Evolutionary conservation across 768 basidiomycete species (phyloP), one percentile per base, ranked within the genome.

Genomic region (Pulveroboletus ravenelii): DNA sequence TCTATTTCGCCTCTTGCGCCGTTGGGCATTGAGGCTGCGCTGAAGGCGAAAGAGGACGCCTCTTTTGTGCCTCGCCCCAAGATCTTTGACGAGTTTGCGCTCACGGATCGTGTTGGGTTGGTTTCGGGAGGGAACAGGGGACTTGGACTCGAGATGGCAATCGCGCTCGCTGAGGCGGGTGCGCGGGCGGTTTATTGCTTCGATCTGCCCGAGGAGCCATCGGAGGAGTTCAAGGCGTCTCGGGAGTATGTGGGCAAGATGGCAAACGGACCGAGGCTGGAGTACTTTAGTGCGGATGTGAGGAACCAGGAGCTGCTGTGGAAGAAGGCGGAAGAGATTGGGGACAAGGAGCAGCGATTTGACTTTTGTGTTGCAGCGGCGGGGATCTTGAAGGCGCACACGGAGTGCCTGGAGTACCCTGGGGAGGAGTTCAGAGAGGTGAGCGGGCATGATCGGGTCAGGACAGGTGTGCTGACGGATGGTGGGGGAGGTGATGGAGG

Each of bases 101-200:
- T 85, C 34, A 70, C 66, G 12, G 78, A 78, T 48, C 76, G 80
- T 2, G 81, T 84, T 5, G 80, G 73, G 9, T 72, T 85, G 38
- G 80, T 86, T 27, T 80, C 84, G 0, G 84, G 84, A 6, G 84
- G 76, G 0, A 80, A 83, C 53, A 70, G 84, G 30, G 84, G 89
- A 0, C 77, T 91, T 14, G 89, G 89, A 3, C 79, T 92, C n/a
- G 89, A 92, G 70, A 85, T 87, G 83, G 86, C 86, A 32, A 70
- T 89, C 47, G 80, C 82, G 5, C 70, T 90, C 37, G 78, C 78
- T 38, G 89, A 90, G 69, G 83, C 80, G 13, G 88, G 88, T 31
- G 85, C 84, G 6, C 74, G 78, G 8, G 82, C 74, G 0, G 74
- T 87, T 15, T 87, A 88, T 65, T 86, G 84, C 62, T 68, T 86